Percentiles rank a stretch among this genome's conserved stretches.
Evolutionary conservation across 2,329 filamentous ascomycete species (phyloP).

Genomic region (Chrysoporthe austroafricana): DNA sequence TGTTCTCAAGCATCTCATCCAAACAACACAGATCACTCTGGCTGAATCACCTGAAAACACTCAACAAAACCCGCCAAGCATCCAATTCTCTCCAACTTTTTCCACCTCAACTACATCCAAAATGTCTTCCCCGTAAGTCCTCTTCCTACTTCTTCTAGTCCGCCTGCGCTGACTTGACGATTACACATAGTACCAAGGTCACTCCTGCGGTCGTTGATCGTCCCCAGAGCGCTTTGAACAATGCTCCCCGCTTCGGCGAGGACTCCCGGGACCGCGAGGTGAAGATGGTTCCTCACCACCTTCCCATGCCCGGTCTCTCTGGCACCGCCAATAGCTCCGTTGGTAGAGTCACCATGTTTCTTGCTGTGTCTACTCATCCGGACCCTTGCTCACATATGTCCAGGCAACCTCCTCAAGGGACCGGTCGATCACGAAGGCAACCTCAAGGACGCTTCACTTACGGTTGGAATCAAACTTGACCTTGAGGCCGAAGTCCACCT

Average conservation of each 20-base stretch:
- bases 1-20: not conserved
- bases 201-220: slow-evolving; percentile 8
- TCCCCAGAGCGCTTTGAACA: slow-evolving; percentile 16
- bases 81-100: not conserved
- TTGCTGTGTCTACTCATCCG: not conserved
- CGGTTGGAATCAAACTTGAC: slow-evolving; percentile 66
- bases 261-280: not conserved
- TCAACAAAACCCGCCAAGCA: not conserved
- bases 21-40: not conserved
- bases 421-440: slow-evolving; percentile 61
- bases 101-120: not conserved
- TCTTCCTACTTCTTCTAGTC: too few relatives aligned
- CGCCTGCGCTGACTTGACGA: not conserved
- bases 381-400: not conserved
- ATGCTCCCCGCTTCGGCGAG: slow-evolving; percentile 15
- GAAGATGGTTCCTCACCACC: slow-evolving; percentile 18
- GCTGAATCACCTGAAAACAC: not conserved
- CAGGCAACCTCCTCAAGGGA: slow-evolving; percentile 59
- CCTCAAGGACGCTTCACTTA: slow-evolving; percentile 59
- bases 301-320: slow-evolving; percentile 17
- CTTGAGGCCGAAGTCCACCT: slow-evolving; percentile 66
- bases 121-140: slow-evolving; percentile 28
- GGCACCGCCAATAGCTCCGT: slow-evolving; percentile 13
- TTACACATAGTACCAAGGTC: slow-evolving; percentile 16
- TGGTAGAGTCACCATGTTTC: slow-evolving; percentile 14